Evolutionary conservation across 495 filamentous ascomycete genomes (phyloP).

Genomic region (Podospora australis): DNA sequence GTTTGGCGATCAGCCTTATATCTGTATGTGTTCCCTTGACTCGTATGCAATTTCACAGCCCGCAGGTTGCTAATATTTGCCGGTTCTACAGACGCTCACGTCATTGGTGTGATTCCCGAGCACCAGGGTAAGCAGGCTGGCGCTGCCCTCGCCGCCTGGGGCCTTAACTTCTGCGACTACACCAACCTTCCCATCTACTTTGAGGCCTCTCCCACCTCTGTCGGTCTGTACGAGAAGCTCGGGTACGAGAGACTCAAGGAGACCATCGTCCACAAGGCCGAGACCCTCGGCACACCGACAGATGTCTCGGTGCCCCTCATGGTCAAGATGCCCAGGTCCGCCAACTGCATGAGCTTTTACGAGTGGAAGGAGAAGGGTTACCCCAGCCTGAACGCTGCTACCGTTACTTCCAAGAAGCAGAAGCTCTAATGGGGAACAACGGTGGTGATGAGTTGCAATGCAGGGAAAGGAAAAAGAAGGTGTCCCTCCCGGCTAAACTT

Average conservation of each 20-base stretch:
- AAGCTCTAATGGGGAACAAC: not conserved
- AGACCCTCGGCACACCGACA: slow-evolving; percentile 16
- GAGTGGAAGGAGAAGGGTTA: slow-evolving; percentile 24
- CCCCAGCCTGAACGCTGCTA: slow-evolving; percentile 7
- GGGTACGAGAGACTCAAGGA: slow-evolving; percentile 25
- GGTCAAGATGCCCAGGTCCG: slow-evolving; percentile 23
- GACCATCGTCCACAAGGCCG: slow-evolving; percentile 27
- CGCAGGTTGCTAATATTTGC: not conserved
- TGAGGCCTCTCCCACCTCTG: slow-evolving; percentile 23
- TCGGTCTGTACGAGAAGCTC: slow-evolving; percentile 23
- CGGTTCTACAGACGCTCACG: slow-evolving; percentile 20
- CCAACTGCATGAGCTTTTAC: slow-evolving; percentile 19
- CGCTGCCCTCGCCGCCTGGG: slow-evolving; percentile 36
- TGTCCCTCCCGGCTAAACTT: not conserved
- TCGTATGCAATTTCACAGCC: not conserved
- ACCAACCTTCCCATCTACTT: slow-evolving; percentile 33
- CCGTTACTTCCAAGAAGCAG: not conserved
- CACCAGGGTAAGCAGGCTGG: slow-evolving; percentile 39
- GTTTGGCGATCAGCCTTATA: slow-evolving; percentile 22
- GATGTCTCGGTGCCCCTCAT: slow-evolving; percentile 26
- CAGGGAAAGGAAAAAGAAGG: not conserved
- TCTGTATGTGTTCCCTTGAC: slow-evolving; percentile 15
- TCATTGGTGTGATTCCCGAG: slow-evolving; percentile 24
- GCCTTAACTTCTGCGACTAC: slow-evolving; percentile 33
- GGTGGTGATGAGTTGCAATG: not conserved